Evolutionary conservation across 441 rosid genomes (phyloP).

Genomic region (Macaranga tanarius): DNA sequence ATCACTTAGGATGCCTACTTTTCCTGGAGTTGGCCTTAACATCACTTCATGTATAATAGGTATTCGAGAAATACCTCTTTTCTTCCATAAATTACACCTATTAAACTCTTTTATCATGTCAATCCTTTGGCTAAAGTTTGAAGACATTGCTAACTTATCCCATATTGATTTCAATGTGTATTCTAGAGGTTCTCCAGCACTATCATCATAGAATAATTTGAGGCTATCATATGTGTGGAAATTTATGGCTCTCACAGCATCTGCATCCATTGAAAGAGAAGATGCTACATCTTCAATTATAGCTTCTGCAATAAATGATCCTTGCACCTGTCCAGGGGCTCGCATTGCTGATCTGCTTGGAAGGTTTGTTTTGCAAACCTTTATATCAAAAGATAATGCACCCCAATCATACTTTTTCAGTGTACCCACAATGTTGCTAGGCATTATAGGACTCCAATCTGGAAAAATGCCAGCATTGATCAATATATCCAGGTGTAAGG

Average conservation of each 20-base stretch:
- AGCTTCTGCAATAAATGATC: slow-evolving; percentile 74
- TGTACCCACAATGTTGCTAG: slow-evolving; percentile 30
- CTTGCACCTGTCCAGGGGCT: slow-evolving; percentile 90
- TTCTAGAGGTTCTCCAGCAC: slow-evolving; percentile 58
- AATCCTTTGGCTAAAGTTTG: slow-evolving; percentile 45
- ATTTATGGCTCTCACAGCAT: slow-evolving; percentile 61
- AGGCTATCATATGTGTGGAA: slow-evolving; percentile 68
- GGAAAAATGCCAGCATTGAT: slow-evolving; percentile 56
- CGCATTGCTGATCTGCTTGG: slow-evolving; percentile 75
- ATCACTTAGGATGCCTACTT: slow-evolving; percentile 73
- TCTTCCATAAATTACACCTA: slow-evolving; percentile 50
- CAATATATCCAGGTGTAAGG: slow-evolving; percentile 58
- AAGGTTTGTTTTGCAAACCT: slow-evolving; percentile 78
- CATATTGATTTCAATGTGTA: slow-evolving; percentile 75
- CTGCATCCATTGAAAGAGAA: slow-evolving; percentile 64
- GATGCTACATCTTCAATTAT: slow-evolving; percentile 90
- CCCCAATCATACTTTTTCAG: slow-evolving; percentile 89
- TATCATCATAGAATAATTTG: slow-evolving; percentile 38
- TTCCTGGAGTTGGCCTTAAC: slow-evolving; percentile 63
- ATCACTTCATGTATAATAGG: slow-evolving; percentile 52
- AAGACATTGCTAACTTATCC: slow-evolving; percentile 56
- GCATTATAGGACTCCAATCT: slow-evolving; percentile 65
- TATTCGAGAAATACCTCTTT: slow-evolving; percentile 81
- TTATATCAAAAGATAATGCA: slow-evolving; percentile 65
- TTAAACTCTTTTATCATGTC: slow-evolving; percentile 58